Conservation (phyloP, 1,284 basidiomycete genomes). For the Pholiota adiposa region DNA sequence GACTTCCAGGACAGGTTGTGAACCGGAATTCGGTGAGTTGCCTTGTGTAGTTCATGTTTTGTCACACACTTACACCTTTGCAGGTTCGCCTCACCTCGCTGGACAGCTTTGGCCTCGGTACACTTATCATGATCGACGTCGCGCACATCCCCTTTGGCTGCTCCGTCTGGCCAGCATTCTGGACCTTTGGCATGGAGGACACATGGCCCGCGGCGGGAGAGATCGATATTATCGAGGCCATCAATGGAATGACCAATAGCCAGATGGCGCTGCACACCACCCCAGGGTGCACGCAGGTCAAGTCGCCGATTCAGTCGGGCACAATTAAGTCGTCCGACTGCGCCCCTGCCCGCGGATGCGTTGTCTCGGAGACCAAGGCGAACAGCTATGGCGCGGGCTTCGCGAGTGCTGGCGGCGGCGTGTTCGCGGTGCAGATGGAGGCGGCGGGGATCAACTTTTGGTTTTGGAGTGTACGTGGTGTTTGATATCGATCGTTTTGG, state of each 20-base stretch:
- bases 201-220: slow-evolving; percentile 60
- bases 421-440: slow-evolving; percentile 75
- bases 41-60: background rate
- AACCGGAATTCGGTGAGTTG: slow-evolving; percentile 57
- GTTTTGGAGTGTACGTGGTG: slow-evolving; percentile 71
- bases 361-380: slow-evolving; percentile 57
- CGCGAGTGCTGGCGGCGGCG: slow-evolving; percentile 69
- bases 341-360: slow-evolving; percentile 60
- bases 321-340: slow-evolving; percentile 46
- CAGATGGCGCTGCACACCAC: slow-evolving; percentile 67
- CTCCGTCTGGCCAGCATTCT: slow-evolving; percentile 65
- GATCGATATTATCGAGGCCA: slow-evolving; percentile 63
- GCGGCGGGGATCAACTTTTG: slow-evolving; percentile 58
- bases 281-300: slow-evolving; percentile 41
- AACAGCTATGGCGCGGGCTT: slow-evolving; percentile 68
- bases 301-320: slow-evolving; percentile 37
- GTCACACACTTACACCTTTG: background rate
- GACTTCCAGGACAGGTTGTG: slow-evolving; percentile 39
- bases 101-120: slow-evolving; percentile 55
- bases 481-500: slow-evolving; percentile 1
- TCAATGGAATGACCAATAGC: slow-evolving; percentile 53
- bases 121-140: slow-evolving; percentile 59
- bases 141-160: slow-evolving; percentile 68
- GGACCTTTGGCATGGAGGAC: slow-evolving; percentile 51
- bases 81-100: slow-evolving; percentile 58